These are phyloP conservation scores for Ganoderma multipileum DNA, from an alignment of 1,284 basidiomycete species.

Conservation along the genomic window DNA sequence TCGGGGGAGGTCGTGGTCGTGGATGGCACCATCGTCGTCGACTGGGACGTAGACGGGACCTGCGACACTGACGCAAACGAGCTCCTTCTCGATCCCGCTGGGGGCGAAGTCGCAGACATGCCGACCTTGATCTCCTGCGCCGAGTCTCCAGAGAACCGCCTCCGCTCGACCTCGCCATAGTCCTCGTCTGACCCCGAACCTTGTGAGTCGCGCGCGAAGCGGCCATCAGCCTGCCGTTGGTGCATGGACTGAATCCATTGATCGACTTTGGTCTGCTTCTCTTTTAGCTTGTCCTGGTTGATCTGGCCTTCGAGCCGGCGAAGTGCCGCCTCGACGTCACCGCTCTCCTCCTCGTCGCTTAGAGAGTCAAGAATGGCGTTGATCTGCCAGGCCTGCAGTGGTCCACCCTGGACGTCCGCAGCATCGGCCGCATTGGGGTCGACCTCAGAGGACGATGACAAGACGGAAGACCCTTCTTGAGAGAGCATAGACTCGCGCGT, in stretches of 20 bases:
- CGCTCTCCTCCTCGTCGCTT: constrained; percentile 75
- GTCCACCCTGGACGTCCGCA: constrained; percentile 47
- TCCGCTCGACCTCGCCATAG: constrained; percentile 36
- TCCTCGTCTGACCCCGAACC: constrained; percentile 48
- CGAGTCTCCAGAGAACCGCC: constrained; percentile 28
- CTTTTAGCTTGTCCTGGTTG: constrained; percentile 69
- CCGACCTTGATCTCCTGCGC: constrained; percentile 25
- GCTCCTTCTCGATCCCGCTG: constrained; percentile 21
- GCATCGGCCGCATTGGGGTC: constrained; percentile 33
- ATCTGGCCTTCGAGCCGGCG: constrained; percentile 84
- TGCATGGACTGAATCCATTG: constrained; percentile 80
- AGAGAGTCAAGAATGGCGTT: constrained; percentile 80
- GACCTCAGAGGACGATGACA: constrained; percentile 50
- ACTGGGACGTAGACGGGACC: constrained; percentile 7
- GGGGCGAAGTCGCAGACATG: constrained; percentile 25
- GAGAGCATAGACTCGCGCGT: constrained; percentile 62
- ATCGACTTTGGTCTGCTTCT: constrained; percentile 80
- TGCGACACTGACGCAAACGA: constrained; percentile 26
- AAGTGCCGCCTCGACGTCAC: constrained; percentile 83
- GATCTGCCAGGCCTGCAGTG: constrained; percentile 79
- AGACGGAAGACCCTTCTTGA: constrained; percentile 47
- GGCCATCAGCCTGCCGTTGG: constrained; percentile 64
- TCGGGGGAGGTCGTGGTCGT: constrained; percentile 15
- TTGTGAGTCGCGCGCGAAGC: constrained; percentile 10
- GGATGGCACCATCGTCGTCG: constrained; percentile 3